A percentile compares a stretch with the other conserved stretches of the same genome.
Evolutionary conservation across 208 protist genomes (phyloP).

Genomic region (Leishmania martiniquensis): DNA sequence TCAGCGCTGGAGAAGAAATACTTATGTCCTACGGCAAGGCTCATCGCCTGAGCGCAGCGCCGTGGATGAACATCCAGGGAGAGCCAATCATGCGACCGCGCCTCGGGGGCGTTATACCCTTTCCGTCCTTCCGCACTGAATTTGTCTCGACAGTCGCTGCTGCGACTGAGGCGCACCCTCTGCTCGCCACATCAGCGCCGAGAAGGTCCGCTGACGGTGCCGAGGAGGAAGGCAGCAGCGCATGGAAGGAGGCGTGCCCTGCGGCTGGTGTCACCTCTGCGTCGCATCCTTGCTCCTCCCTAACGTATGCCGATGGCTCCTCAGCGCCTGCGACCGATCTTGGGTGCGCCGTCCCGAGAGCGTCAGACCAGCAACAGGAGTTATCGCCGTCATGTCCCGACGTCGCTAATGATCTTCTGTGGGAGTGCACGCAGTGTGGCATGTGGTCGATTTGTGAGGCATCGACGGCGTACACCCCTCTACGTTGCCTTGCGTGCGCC

Average conservation of each 20-base stretch:
- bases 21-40: conserved; percentile 91
- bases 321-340: not conserved
- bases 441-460: conserved; percentile 54
- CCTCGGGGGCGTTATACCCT: conserved; percentile 65
- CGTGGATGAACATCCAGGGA: conserved; percentile 73
- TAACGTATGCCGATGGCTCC: not conserved
- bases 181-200: not conserved
- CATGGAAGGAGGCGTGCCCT: not conserved
- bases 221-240: not conserved
- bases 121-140: conserved; percentile 39
- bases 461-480: conserved; percentile 29
- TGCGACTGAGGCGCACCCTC: not conserved
- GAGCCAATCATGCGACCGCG: conserved; percentile 61
- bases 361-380: not conserved
- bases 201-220: not conserved
- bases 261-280: not conserved
- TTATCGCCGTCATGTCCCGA: not conserved
- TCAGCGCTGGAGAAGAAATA: conserved; percentile 86
- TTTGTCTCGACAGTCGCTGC: not conserved
- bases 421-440: conserved; percentile 89
- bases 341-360: not conserved
- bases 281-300: not conserved
- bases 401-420: conserved; percentile 56
- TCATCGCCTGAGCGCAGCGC: conserved; percentile 62
- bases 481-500: conserved; percentile 48